Evolutionary conservation across 257 asterid genomes (phyloP).

Genomic region (Ajuga chamaepitys): DNA sequence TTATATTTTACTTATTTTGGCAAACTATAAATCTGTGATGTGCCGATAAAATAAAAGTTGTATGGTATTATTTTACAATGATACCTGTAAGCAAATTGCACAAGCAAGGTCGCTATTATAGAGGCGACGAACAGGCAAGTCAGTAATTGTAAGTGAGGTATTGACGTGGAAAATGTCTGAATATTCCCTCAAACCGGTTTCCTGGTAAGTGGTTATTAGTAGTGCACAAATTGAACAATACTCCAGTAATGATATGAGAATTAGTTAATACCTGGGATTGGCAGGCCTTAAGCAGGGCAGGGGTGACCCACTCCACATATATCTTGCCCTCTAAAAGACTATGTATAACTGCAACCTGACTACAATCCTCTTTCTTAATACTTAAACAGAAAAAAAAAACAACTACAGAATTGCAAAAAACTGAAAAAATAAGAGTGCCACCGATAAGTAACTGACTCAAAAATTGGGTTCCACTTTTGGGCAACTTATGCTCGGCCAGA

Average conservation of each 20-base stretch:
- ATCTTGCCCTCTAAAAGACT: slow-evolving; percentile 70
- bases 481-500: no score
- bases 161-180: slow-evolving; percentile 59
- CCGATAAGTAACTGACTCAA: no score
- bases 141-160: slow-evolving; percentile 27
- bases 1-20: no score
- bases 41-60: no score
- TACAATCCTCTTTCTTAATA: neutral
- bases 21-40: no score
- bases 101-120: slow-evolving; percentile 22
- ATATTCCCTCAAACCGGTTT: slow-evolving; percentile 42
- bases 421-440: no score
- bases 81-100: slow-evolving; percentile 66
- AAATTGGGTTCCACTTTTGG: no score
- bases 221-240: no score
- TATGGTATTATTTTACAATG: neutral
- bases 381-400: no score
- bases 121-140: slow-evolving; percentile 34
- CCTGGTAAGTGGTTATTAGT: slow-evolving; percentile 46
- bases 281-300: slow-evolving; percentile 73
- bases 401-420: no score
- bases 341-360: slow-evolving; percentile 58
- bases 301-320: slow-evolving; percentile 84
- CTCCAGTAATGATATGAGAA: slow-evolving; percentile 24
- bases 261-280: slow-evolving; percentile 61